Conservation (phyloP, 176 grass and related monocot species). For the Luzula sylvatica region DNA sequence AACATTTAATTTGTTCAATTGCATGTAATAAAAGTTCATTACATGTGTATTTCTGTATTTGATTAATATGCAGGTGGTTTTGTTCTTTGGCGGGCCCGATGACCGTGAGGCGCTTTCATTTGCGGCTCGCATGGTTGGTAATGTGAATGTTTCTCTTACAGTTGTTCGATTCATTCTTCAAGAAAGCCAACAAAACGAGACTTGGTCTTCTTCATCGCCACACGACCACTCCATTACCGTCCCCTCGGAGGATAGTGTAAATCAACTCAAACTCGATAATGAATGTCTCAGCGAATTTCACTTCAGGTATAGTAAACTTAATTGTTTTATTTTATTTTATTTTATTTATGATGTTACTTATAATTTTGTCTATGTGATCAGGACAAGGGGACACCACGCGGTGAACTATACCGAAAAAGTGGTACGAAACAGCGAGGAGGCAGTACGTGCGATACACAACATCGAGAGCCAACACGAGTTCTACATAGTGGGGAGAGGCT, state of each 20-base stretch:
- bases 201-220: neutral
- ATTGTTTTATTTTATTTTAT: neutral
- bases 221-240: constrained; percentile 38
- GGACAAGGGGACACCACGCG: constrained; percentile 20
- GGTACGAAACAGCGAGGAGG: constrained; percentile 62
- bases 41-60: too few species aligned
- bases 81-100: constrained; percentile 91
- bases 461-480: constrained; percentile 54
- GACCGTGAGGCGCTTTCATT: constrained; percentile 80
- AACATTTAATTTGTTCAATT: too few species aligned
- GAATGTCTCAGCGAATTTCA: constrained; percentile 66
- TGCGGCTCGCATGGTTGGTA: constrained; percentile 48
- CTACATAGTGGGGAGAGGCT: constrained; percentile 56
- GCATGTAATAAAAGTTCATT: too few species aligned
- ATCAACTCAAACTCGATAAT: constrained; percentile 43
- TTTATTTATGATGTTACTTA: too few species aligned
- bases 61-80: constrained; percentile 16
- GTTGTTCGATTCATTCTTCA: constrained; percentile 46
- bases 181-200: constrained; percentile 5
- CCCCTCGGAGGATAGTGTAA: constrained; percentile 14
- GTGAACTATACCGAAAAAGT: constrained; percentile 32
- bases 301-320: too few species aligned
- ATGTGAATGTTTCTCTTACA: constrained; percentile 33
- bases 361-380: too few species aligned
- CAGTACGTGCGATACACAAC: constrained; percentile 40